Percentiles rank a stretch among this genome's conserved stretches.
Evolutionary conservation across 495 filamentous ascomycete species (phyloP).

Genomic region (Hypoxylon subgilvum): DNA sequence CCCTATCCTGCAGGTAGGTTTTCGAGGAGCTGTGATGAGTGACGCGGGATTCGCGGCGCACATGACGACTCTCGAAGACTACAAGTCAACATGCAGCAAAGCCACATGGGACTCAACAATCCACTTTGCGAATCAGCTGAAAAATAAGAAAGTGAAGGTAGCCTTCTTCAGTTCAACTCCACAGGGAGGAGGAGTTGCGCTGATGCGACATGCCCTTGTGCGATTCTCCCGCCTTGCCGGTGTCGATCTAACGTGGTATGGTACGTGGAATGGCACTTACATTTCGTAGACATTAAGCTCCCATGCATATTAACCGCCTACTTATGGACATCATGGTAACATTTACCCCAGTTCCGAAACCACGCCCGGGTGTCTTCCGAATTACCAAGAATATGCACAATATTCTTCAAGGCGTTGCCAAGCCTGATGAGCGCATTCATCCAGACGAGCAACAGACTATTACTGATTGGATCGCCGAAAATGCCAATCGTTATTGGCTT

Average conservation of each 20-base stretch:
- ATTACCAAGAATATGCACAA: constrained; percentile 93
- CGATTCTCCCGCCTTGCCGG: constrained; percentile 72
- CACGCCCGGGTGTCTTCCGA: constrained; percentile 81
- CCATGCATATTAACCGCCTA: too few relatives aligned
- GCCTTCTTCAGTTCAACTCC: constrained; percentile 88
- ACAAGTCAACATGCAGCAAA: constrained; percentile 63
- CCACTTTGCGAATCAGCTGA: constrained; percentile 71
- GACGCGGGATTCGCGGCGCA: constrained; percentile 69
- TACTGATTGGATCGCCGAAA: constrained; percentile 76
- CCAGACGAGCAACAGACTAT: constrained; percentile 65
- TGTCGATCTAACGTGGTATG: constrained; percentile 78
- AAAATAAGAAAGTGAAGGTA: constrained; percentile 68
- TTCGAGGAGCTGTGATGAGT: constrained; percentile 74
- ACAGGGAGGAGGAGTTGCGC: constrained; percentile 84
- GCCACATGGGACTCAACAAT: constrained; percentile 73
- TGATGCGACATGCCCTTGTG: constrained; percentile 86
- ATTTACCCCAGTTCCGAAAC: constrained; percentile 75
- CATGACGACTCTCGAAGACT: constrained; percentile 67
- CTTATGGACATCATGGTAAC: constrained; percentile 39
- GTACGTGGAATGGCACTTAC: constrained; percentile 43
- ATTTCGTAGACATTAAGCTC: too few relatives aligned
- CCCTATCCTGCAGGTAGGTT: constrained; percentile 77
- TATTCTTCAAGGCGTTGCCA: constrained; percentile 82
- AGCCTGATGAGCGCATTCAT: constrained; percentile 65
- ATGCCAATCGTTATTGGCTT: constrained; percentile 80